Conservation (phyloP, 2,329 filamentous ascomycete genomes). For the Coniochaeta ligniaria region DNA sequence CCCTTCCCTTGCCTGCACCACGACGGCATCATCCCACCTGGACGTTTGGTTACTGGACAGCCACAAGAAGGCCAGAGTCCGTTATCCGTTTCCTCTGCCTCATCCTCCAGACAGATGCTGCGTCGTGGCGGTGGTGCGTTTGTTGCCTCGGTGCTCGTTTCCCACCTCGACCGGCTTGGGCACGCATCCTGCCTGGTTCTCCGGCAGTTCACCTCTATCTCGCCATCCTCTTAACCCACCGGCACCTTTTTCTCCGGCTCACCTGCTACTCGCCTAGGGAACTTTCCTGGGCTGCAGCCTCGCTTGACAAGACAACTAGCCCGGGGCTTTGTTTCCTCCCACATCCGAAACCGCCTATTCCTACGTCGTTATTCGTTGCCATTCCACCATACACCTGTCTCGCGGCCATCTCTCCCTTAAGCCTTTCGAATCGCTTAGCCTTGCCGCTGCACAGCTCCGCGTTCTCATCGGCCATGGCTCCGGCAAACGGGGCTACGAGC, state of each 20-base stretch:
- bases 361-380: background rate
- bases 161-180: background rate
- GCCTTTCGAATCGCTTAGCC: background rate
- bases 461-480: slow-evolving; percentile 10
- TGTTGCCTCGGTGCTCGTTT: background rate
- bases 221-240: background rate
- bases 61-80: background rate
- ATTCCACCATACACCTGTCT: background rate
- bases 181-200: background rate
- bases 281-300: background rate
- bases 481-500: slow-evolving; percentile 12
- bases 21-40: background rate
- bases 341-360: background rate
- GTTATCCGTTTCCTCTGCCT: background rate
- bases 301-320: background rate
- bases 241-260: background rate
- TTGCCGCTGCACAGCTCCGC: background rate
- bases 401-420: background rate
- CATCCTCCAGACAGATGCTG: background rate
- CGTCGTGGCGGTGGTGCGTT: background rate
- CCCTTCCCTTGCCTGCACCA: background rate
- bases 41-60: background rate
- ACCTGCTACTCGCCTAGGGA: background rate
- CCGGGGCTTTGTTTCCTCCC: background rate
- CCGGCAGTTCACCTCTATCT: background rate